Conservation (phyloP, 2,329 filamentous ascomycete genomes). For the Aspergillus sp. region DNA sequence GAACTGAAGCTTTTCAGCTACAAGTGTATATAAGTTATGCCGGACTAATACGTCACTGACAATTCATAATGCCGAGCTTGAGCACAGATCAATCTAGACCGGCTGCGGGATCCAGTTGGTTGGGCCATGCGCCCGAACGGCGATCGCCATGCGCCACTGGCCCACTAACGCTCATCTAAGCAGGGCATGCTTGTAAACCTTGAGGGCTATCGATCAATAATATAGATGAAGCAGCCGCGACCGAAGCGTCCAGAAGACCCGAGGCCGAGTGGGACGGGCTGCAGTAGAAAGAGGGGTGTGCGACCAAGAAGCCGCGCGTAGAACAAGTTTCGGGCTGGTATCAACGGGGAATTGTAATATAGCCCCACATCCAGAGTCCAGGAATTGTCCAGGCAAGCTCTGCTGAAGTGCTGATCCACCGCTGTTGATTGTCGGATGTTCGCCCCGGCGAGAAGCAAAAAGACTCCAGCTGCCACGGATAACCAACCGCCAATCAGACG, state of each 20-base stretch:
- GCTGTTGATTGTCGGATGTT: background rate
- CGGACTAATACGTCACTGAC: background rate
- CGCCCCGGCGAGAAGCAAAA: background rate
- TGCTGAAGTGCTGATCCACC: background rate
- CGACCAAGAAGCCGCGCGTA: background rate
- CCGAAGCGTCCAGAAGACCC: too few relatives aligned
- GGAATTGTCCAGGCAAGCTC: background rate
- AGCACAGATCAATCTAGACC: background rate
- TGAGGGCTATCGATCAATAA: background rate
- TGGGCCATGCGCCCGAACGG: background rate
- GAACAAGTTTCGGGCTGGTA: background rate
- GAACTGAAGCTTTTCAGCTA: background rate
- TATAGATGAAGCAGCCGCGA: background rate
- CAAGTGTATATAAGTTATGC: background rate
- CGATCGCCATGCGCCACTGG: background rate
- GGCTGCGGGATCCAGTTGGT: background rate
- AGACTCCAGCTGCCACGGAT: background rate
- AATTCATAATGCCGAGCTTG: background rate
- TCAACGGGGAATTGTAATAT: background rate
- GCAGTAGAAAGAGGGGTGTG: too few relatives aligned
- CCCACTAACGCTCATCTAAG: background rate
- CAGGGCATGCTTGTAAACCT: background rate
- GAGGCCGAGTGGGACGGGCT: too few relatives aligned
- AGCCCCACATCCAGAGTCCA: background rate
- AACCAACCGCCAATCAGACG: background rate